These are phyloP conservation scores for Thelephora aurantiotincta DNA, from an alignment of 768 basidiomycete species.

Conservation along the genomic window DNA sequence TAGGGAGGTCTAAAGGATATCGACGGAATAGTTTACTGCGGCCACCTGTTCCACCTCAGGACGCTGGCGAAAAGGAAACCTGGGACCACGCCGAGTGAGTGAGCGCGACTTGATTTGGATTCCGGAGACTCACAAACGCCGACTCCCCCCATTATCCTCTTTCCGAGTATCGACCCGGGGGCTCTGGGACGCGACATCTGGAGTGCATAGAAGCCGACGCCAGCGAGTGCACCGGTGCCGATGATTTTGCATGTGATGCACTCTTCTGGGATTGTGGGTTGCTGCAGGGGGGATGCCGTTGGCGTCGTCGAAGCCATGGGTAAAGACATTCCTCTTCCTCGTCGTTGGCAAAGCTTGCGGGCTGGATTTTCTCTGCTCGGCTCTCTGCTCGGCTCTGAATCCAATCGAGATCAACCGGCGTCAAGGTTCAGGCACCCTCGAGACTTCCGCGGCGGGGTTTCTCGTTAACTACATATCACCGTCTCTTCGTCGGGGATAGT, in stretches of 20 bases:
- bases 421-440: too few species aligned
- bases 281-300: background rate
- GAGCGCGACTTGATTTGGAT: background rate
- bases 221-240: conserved; percentile 48
- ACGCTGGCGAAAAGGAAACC: background rate
- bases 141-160: conserved; percentile 43
- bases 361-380: too few species aligned
- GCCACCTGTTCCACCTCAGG: background rate
- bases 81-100: background rate
- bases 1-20: background rate
- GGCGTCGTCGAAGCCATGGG: too few species aligned
- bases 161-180: conserved; percentile 46
- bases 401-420: too few species aligned
- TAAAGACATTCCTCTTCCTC: too few species aligned
- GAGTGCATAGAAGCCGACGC: conserved; percentile 54
- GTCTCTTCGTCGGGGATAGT: too few species aligned
- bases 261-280: conserved; percentile 19
- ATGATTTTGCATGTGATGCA: conserved; percentile 61
- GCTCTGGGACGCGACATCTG: conserved; percentile 47
- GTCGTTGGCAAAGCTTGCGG: too few species aligned
- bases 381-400: too few species aligned
- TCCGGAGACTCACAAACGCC: conserved; percentile 33
- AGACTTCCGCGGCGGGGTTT: too few species aligned
- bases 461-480: too few species aligned
- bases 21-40: background rate